Conservation (phyloP, 345 rosid genomes). For the Brassica incana region DNA sequence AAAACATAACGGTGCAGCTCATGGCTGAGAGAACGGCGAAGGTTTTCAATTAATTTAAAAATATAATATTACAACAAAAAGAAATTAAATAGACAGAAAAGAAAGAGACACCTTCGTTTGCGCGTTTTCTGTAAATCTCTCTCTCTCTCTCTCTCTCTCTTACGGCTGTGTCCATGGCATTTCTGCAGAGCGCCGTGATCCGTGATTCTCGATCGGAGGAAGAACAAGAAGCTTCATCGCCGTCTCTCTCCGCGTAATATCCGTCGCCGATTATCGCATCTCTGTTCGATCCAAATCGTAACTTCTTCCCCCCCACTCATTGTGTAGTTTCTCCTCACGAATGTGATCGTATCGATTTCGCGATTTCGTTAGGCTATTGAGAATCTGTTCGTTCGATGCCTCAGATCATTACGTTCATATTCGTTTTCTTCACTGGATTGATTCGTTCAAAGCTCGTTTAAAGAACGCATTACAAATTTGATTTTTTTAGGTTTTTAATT, state of each 20-base stretch:
- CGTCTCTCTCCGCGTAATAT: slow-evolving; percentile 37
- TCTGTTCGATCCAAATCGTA: slow-evolving; percentile 30
- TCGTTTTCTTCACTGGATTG: slow-evolving; percentile 1
- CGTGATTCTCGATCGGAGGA: slow-evolving; percentile 51
- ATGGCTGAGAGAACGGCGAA: slow-evolving; percentile 34
- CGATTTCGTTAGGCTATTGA: neutral
- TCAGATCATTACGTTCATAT: slow-evolving; percentile 6
- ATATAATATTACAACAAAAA: neutral
- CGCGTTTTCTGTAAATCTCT: slow-evolving; percentile 35
- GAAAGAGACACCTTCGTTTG: slow-evolving; percentile 46
- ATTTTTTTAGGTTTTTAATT: neutral
- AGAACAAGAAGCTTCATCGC: neutral
- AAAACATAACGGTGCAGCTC: slow-evolving; percentile 29
- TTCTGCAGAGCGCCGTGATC: slow-evolving; percentile 57
- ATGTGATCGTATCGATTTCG: slow-evolving; percentile 35
- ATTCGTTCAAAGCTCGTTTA: neutral
- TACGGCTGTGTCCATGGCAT: slow-evolving; percentile 44
- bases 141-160: neutral
- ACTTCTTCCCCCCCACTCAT: slow-evolving; percentile 1
- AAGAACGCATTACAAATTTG: neutral
- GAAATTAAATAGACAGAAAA: neutral
- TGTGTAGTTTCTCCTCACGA: slow-evolving; percentile 9
- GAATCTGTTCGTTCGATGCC: neutral
- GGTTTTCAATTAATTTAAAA: slow-evolving; percentile 15
- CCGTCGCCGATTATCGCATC: slow-evolving; percentile 18